Base-by-base conservation (phyloP, 1,284 basidiomycete species). In the Tilletia horrida region DNA sequence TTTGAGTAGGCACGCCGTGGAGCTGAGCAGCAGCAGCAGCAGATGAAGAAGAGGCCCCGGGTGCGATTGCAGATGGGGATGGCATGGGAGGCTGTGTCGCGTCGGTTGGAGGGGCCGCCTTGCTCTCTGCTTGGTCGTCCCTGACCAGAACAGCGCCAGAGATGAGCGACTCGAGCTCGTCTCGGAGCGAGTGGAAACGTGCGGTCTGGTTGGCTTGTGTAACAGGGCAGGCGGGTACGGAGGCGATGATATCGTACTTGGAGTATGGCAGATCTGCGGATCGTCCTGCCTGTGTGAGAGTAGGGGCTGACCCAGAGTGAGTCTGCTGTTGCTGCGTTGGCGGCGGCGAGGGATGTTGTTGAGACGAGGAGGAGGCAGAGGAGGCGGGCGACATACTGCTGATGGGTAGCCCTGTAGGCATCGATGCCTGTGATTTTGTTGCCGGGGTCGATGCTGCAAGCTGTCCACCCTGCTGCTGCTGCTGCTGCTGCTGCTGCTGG, bases 241-340 rank as follows among this genome's bases (percentile, higher is more conserved):
- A 27, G 21, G 21, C 27, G 50, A 52, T 21, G 21, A 59, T 59
- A 27, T 59, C 55, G 55, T 59, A 59, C 55, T 59, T 25, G 9
- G 55, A 59, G 14, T 59, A 59, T 1, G 31, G 55, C 25, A 31
- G 55, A 40, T 40, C 35, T 40, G 35, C 35, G 35, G 35, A 40
- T 11, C 35, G 35, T 40, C 35, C 35, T 4, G 35, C 35, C 35
- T 40, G 35, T 40, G 35, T 40, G 35, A 40, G 35, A 11, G 35
- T 40, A 11, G 45, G 45, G 16, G 45, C 6, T 48, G 16, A 3
- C 16, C 6, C 6, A 48, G 45, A 3, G 16, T 4, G 45, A 48
- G 45, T 16, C 45, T 48, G 45, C 16, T 48, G 45, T 16, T 48
- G 45, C 45, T 48, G 45, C 45, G 4, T 4, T 16, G 4, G 21